phyloP scores from a whole-genome alignment of 2,329 filamentous ascomycete species.

The Aspergillus nomiae region DNA sequence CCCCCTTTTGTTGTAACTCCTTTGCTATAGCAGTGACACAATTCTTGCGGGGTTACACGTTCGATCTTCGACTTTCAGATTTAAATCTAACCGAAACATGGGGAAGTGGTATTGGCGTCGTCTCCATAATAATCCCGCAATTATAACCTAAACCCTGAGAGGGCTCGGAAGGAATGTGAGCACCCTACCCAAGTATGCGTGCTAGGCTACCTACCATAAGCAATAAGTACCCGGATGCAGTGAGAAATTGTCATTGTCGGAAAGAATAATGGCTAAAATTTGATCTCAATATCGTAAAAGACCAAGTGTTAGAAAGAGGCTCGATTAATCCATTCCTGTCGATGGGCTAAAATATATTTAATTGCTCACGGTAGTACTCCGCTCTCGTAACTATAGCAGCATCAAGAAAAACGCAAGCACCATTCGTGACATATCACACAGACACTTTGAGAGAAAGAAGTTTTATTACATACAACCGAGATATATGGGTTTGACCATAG shows the following conservation, averaged over 20 bases:
- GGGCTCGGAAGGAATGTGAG: not conserved
- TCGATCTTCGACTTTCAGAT: not conserved
- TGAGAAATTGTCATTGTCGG: no score
- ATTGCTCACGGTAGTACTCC: not conserved
- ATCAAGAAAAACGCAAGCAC: not conserved
- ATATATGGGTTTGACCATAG: not conserved
- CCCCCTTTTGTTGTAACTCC: not conserved
- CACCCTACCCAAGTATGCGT: not conserved
- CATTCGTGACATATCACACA: not conserved
- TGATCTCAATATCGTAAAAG: not conserved
- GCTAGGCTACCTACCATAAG: not conserved
- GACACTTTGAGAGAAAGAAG: not conserved
- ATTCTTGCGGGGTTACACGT: not conserved
- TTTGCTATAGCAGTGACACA: not conserved
- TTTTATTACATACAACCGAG: not conserved
- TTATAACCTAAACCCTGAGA: not conserved
- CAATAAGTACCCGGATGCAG: not conserved
- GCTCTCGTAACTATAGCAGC: not conserved
- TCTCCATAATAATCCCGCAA: not conserved
- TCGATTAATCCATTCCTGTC: not conserved
- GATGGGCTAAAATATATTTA: not conserved
- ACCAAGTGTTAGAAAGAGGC: not conserved
- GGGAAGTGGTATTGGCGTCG: not conserved
- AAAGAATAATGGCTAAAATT: not conserved
- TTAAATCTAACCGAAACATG: not conserved